A percentile compares a stretch with the other conserved stretches of the same genome.
Conservation (phyloP, 1,284 basidiomycete species). For the Laetiporus sulphureus region DNA sequence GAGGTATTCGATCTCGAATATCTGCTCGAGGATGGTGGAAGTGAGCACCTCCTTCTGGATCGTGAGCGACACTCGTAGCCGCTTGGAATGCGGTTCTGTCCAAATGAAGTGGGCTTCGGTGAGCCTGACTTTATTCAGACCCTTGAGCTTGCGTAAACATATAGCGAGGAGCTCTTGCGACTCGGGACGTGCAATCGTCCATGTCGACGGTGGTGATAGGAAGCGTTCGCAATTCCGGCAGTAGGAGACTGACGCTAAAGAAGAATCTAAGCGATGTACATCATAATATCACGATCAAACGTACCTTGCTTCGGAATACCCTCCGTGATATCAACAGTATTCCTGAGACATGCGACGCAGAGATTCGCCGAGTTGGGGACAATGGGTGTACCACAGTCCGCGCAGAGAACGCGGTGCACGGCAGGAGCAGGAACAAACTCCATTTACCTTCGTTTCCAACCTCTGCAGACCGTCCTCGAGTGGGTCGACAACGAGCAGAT, state of each 20-base stretch:
- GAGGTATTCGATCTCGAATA: conserved; percentile 95
- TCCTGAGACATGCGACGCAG: conserved; percentile 87
- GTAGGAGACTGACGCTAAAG: conserved; percentile 79
- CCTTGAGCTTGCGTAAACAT: conserved; percentile 91
- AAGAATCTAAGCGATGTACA: neutral
- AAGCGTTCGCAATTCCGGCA: conserved; percentile 97
- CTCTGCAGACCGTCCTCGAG: too few relatives aligned
- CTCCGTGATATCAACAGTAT: conserved; percentile 95
- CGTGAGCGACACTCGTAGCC: conserved; percentile 89
- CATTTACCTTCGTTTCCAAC: too few relatives aligned
- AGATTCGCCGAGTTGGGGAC: conserved; percentile 94
- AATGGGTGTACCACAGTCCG: conserved; percentile 86
- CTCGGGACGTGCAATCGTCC: conserved; percentile 86
- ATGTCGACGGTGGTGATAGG: conserved; percentile 84
- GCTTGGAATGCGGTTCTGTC: conserved; percentile 97
- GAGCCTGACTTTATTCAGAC: conserved; percentile 88
- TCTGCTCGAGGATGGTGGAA: conserved; percentile 93
- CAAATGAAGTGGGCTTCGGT: conserved; percentile 98
- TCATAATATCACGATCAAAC: conserved; percentile 13
- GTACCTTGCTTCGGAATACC: conserved; percentile 94
- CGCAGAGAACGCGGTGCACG: conserved; percentile 73
- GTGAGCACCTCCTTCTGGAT: conserved; percentile 98
- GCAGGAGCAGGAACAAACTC: conserved; percentile 68
- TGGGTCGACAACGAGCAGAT: too few relatives aligned
- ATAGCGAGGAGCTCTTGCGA: conserved; percentile 89